Evolutionary conservation across 116 monocot genomes (phyloP).

Genomic region (Papilionanthe hybrid): DNA sequence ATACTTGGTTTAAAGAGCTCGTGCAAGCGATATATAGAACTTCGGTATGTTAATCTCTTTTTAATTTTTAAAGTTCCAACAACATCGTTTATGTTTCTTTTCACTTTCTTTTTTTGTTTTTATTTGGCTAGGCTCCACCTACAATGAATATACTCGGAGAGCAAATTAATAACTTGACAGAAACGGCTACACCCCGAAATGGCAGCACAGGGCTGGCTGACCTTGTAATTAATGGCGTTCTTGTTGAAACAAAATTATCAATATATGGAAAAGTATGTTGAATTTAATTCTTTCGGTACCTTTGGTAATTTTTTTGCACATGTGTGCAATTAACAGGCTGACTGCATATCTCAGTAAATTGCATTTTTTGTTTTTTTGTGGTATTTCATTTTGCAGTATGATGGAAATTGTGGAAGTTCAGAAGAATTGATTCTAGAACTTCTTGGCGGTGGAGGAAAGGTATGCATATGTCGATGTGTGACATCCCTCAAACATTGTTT

Average conservation of each 20-base stretch:
- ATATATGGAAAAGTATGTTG: slow-evolving; percentile 70
- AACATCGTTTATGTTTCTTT: neutral
- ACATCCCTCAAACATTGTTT: neutral
- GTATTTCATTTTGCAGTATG: slow-evolving; percentile 39
- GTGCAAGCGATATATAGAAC: slow-evolving; percentile 83
- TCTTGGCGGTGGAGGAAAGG: slow-evolving; percentile 89
- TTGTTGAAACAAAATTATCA: slow-evolving; percentile 76
- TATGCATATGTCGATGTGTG: slow-evolving; percentile 3
- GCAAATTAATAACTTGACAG: slow-evolving; percentile 13
- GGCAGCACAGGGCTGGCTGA: slow-evolving; percentile 38
- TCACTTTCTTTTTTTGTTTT: neutral
- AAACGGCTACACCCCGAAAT: slow-evolving; percentile 23
- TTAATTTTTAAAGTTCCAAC: neutral
- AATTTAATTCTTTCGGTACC: neutral
- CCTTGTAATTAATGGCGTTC: slow-evolving; percentile 69
- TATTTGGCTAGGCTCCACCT: slow-evolving; percentile 49
- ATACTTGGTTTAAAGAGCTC: slow-evolving; percentile 69
- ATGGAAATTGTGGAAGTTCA: slow-evolving; percentile 25
- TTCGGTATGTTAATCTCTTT: slow-evolving; percentile 33
- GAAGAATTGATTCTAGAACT: slow-evolving; percentile 64
- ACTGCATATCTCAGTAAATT: slow-evolving; percentile 2
- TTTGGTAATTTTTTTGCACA: neutral
- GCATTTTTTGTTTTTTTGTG: neutral
- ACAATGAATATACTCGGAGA: slow-evolving; percentile 65
- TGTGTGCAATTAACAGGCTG: neutral